Evolutionary conservation across 2,329 filamentous ascomycete genomes (phyloP), one percentile per base, ranked within the genome.

Genomic region (Calonectria pseudoturangicola): DNA sequence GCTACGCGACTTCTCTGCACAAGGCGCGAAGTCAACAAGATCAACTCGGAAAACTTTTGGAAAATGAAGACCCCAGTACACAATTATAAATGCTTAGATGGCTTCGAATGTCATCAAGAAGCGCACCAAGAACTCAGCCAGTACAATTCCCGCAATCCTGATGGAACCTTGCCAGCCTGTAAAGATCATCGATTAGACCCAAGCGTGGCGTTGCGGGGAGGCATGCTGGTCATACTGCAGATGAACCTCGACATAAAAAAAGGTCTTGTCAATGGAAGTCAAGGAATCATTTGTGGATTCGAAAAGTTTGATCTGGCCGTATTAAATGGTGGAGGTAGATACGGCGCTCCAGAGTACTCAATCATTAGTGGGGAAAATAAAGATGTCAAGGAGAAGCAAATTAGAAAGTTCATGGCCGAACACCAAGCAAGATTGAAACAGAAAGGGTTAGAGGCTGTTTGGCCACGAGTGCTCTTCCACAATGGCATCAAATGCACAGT

Each of bases 401-500:
- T 77, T 8, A 8, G 9, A 3, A 16, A 27, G 4, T 80, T 77
- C 48, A 74, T 75, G 13, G n/a, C 18, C 8, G 45, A 8, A 21
- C 68, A 70, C 28, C 8, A 13, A 2, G 18, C 25, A 4, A 58
- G 50, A 13, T 21, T 21, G 6, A 18, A 3, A 16, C 45, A 47
- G 21, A 10, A n/a, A 47, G 45, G 18, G 1, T 18, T 18, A 21
- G 6, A 7, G 45, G 21, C 45, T 1, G 16, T 47, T 0, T 81
- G 78, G 75, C 80, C 79, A 0, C 54, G 72, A 2, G 89, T 92
- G 2, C 75, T 77, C 0, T 93, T 92, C 72, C 82, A 86, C 30
- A 90, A 90, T 68, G 87, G 87, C 0, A 8, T 54, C 0, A 79
- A 74, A 3, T 80, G 82, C 4, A 86, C 87, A 0, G 89, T 92